Evolutionary conservation across 129 eudicot genomes (phyloP).

Genomic region (Ambrosia trifida): DNA sequence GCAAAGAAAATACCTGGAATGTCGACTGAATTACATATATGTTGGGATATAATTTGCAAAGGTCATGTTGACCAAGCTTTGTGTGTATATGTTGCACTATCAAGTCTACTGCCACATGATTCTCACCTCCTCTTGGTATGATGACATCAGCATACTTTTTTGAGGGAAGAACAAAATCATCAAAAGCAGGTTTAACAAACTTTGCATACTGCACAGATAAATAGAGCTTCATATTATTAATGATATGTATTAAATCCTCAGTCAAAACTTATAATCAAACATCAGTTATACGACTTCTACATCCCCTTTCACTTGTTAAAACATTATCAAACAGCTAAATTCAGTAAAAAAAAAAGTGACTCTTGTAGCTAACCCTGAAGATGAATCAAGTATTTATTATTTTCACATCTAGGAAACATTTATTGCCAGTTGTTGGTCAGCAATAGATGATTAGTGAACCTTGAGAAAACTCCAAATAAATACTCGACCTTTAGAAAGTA

Average conservation of each 20-base stretch:
- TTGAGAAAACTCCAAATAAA: neutral
- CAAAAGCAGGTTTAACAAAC: slow-evolving; percentile 98
- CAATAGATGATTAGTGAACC: neutral
- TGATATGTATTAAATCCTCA: neutral
- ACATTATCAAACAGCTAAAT: neutral
- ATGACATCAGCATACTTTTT: slow-evolving; percentile 96
- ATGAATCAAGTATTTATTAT: too few species aligned
- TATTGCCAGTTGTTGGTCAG: neutral
- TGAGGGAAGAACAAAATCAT: slow-evolving; percentile 93
- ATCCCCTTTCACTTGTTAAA: slow-evolving; percentile 4
- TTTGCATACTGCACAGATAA: slow-evolving; percentile 77
- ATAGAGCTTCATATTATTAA: slow-evolving; percentile 11
- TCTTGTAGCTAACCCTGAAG: neutral
- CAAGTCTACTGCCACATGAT: slow-evolving; percentile 96
- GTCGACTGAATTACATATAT: slow-evolving; percentile 95
- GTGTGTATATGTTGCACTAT: slow-evolving; percentile 96
- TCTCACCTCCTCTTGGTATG: slow-evolving; percentile 98
- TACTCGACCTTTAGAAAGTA: neutral
- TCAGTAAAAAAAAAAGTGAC: neutral
- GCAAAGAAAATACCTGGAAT: slow-evolving; percentile 63
- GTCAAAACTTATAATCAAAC: neutral
- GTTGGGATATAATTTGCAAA: slow-evolving; percentile 87
- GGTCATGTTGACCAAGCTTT: slow-evolving; percentile 97
- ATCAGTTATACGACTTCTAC: slow-evolving; percentile 5
- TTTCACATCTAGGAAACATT: too few species aligned